Evolutionary conservation across 2,329 filamentous ascomycete genomes (phyloP), one percentile per base, ranked within the genome.

Genomic region (Dactylellina sp.): DNA sequence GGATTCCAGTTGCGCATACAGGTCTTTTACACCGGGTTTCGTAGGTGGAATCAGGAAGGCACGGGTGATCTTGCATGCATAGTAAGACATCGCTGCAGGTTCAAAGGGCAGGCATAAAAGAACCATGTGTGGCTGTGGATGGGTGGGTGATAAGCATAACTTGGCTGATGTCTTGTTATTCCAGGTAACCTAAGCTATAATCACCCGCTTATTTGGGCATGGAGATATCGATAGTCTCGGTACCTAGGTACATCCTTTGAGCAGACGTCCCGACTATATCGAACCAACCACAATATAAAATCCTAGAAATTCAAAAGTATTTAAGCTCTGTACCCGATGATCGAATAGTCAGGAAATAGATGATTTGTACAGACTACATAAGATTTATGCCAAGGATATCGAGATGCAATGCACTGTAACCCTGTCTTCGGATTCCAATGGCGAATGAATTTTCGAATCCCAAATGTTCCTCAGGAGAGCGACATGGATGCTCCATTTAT

Each of bases 31-130:
- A 12, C 55, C 53, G 44, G 55, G 64, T 12, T 62, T 37, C 44
- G 35, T 11, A 9, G 37, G 25, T 16, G 46, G 49, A 62, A 70
- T 70, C 39, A 52, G 64, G 64, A 70, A 70, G 64, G 64, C 53
- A 37, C 40, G 22, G 39, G 32, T 35, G 50, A 12, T 1, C 44
- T 44, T n/a, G 12, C 14, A 16, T 53, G 53, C 53, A 53, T 60
- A 32, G 53, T 68, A 35, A 68, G 63, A 68, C 63, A 68, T 40
- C 1, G 14, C 53, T 32, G 53, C 53, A 44, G 37, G 11, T 42
- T 18, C 25, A 18, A 24, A 57, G 9, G 25, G 53, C 20, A 57
- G 53, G 53, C 35, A 2, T 32, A 12, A 18, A 25, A 32, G 24
- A 32, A 9, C 14, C 11, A 42, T 56, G 35, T 18, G 35, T 44